Conservation (phyloP, 805 yeast species). For the Candida insectorum region DNA sequence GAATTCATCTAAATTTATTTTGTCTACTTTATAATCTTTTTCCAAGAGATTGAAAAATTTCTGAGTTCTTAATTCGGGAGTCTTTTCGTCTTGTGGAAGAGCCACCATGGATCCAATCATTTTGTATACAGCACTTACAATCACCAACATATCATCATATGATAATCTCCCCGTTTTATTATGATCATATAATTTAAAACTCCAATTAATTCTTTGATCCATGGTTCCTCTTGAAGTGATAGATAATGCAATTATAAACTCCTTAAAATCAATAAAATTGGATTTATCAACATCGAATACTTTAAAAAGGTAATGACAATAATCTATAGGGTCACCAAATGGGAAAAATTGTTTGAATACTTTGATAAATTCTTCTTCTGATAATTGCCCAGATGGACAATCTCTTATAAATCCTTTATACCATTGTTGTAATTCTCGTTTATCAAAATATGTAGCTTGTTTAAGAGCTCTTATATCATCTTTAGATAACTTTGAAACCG, state of each 20-base stretch:
- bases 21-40: constrained; percentile 61
- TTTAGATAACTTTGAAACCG: constrained; percentile 86
- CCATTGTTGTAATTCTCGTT: constrained; percentile 97
- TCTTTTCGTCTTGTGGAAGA: constrained; percentile 81
- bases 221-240: constrained; percentile 81
- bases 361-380: constrained; percentile 83
- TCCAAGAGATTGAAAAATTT: constrained; percentile 77
- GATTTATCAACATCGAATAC: constrained; percentile 82
- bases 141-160: constrained; percentile 74
- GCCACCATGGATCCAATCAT: constrained; percentile 96
- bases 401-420: constrained; percentile 93
- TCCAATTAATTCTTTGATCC: constrained; percentile 86
- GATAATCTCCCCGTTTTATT: constrained; percentile 74
- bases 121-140: constrained; percentile 81
- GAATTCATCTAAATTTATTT: constrained; percentile 78
- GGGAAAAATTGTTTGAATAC: constrained; percentile 97
- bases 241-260: constrained; percentile 83
- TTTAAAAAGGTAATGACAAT: constrained; percentile 81
- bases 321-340: constrained; percentile 93
- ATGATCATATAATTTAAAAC: constrained; percentile 82
- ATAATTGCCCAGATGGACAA: constrained; percentile 86
- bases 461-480: constrained; percentile 84
- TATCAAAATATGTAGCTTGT: constrained; percentile 85
- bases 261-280: constrained; percentile 86
- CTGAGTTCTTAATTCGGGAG: constrained; percentile 83